A percentile compares a stretch with the other conserved stretches of the same genome.
Evolutionary conservation across 257 asterid species (phyloP).

Genomic region (Voacanga thouarsii): DNA sequence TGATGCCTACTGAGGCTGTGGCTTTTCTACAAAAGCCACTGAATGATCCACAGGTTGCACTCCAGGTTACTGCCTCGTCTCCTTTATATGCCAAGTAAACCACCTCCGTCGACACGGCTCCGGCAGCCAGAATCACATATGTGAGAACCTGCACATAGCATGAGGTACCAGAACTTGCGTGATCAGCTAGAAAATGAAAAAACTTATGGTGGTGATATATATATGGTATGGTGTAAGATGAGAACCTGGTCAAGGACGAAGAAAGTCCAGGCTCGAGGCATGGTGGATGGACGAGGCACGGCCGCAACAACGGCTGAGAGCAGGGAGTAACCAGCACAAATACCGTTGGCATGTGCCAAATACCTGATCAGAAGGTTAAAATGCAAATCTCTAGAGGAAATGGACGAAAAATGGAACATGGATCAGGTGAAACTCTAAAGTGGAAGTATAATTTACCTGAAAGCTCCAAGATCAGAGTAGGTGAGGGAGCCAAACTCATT

Average conservation of each 20-base stretch:
- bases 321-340: constrained; percentile 92
- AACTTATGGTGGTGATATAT: too few species aligned
- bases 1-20: constrained; percentile 54
- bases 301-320: constrained; percentile 73
- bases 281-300: constrained; percentile 64
- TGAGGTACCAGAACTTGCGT: neutral
- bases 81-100: constrained; percentile 82
- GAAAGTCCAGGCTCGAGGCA: constrained; percentile 81
- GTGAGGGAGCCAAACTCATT: constrained; percentile 67
- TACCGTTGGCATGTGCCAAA: constrained; percentile 83
- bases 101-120: constrained; percentile 65
- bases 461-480: constrained; percentile 78
- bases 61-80: constrained; percentile 58
- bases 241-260: constrained; percentile 82
- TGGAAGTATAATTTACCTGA: constrained; percentile 40
- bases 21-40: constrained; percentile 74
- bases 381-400: neutral
- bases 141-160: constrained; percentile 53
- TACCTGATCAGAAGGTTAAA: constrained; percentile 34
- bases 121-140: constrained; percentile 71
- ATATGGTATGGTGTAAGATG: too few species aligned
- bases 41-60: constrained; percentile 62
- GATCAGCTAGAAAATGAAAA: neutral
- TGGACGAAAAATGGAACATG: neutral
- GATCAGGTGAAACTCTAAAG: neutral